These are phyloP conservation scores for Hyphopichia buzzinii DNA, from an alignment of 1,139 yeast genomes.

Conservation along the genomic window DNA sequence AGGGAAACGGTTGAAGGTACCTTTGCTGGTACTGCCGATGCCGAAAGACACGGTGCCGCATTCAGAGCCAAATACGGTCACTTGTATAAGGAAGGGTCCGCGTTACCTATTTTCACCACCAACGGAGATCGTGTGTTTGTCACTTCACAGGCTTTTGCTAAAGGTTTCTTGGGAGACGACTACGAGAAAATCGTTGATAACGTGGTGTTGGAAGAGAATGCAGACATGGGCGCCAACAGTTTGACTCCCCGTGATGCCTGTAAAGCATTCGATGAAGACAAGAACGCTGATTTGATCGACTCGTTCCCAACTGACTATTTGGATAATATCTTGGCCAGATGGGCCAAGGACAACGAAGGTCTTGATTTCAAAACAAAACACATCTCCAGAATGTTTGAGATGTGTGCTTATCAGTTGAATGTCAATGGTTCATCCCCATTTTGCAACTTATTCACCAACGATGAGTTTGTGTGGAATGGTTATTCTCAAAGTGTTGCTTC, in stretches of 20 bases:
- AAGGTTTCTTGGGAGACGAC: slow-evolving; percentile 26
- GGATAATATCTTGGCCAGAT: slow-evolving; percentile 9
- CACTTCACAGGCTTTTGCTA: slow-evolving; percentile 28
- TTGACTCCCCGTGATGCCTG: slow-evolving; percentile 26
- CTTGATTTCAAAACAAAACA: slow-evolving; percentile 42
- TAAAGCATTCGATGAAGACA: slow-evolving; percentile 18
- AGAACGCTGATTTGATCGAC: slow-evolving; percentile 15
- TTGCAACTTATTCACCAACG: slow-evolving; percentile 49
- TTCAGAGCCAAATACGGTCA: slow-evolving; percentile 29
- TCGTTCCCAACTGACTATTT: slow-evolving; percentile 23
- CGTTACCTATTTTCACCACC: slow-evolving; percentile 31
- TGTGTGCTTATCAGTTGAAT: slow-evolving; percentile 58
- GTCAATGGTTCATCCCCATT: slow-evolving; percentile 47
- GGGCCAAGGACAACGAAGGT: slow-evolving; percentile 39
- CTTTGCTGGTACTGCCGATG: slow-evolving; percentile 23
- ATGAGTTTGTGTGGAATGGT: slow-evolving; percentile 44
- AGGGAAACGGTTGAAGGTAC: slow-evolving; percentile 24
- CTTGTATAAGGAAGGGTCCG: slow-evolving; percentile 17
- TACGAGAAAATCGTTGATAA: slow-evolving; percentile 14
- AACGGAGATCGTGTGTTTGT: slow-evolving; percentile 29
- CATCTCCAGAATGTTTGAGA: slow-evolving; percentile 34
- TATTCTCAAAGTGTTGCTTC: slow-evolving; percentile 43
- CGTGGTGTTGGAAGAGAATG: slow-evolving; percentile 23
- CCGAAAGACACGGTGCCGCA: slow-evolving; percentile 27
- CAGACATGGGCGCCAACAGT: slow-evolving; percentile 24